Conservation (phyloP, 2,329 filamentous ascomycete species). For the Ustulina deusta region DNA sequence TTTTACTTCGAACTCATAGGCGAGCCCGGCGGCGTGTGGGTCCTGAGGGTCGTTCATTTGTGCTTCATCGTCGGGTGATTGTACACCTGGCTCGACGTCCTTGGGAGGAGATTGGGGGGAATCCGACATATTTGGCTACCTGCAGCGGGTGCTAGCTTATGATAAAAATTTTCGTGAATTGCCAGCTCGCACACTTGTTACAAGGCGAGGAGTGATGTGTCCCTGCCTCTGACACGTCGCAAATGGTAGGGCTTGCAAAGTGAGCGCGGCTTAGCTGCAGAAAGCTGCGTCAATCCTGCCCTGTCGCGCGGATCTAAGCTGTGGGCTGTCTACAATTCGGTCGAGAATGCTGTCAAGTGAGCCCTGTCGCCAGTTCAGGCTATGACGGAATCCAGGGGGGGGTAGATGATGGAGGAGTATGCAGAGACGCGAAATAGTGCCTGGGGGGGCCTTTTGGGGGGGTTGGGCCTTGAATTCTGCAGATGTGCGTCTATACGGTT, state of each 20-base stretch:
- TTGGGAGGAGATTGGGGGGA: constrained; percentile 88
- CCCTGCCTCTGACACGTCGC: constrained; percentile 70
- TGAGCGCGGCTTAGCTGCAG: constrained; percentile 65
- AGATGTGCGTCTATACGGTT: constrained; percentile 38
- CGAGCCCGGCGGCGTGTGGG: constrained; percentile 79
- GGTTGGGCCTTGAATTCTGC: constrained; percentile 32
- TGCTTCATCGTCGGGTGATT: constrained; percentile 93
- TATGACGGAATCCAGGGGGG: constrained; percentile 57
- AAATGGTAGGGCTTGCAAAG: constrained; percentile 66
- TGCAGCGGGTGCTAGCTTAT: constrained; percentile 73
- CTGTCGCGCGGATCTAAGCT: constrained; percentile 52
- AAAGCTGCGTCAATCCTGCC: constrained; percentile 64
- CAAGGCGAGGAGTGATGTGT: constrained; percentile 66
- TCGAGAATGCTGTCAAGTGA: constrained; percentile 47
- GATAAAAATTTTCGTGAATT: constrained; percentile 66
- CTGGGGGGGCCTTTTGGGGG: constrained; percentile 21
- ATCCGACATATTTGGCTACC: constrained; percentile 91
- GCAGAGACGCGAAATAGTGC: constrained; percentile 38
- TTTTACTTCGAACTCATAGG: constrained; percentile 98
- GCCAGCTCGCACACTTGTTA: constrained; percentile 68
- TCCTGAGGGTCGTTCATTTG: constrained; percentile 90
- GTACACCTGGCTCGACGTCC: constrained; percentile 92
- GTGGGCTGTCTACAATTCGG: constrained; percentile 47
- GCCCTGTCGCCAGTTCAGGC: constrained; percentile 59
- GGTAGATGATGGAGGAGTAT: constrained; percentile 44